Percentiles rank a stretch among this genome's conserved stretches.
These are phyloP conservation scores for Bretschneidera sinensis DNA, from an alignment of 345 rosid species.

Conservation along the genomic window DNA sequence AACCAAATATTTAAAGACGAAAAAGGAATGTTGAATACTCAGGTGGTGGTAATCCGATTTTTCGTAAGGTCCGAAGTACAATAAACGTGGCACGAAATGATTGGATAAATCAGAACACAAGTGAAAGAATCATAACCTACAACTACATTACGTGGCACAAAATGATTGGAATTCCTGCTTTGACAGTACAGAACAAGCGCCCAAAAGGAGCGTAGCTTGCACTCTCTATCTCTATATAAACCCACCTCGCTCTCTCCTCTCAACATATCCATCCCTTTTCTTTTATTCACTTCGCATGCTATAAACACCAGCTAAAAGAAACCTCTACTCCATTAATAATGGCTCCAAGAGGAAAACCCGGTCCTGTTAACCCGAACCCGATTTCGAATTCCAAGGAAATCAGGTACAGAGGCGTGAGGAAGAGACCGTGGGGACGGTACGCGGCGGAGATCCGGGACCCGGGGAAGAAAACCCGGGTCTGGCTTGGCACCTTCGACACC, in stretches of 20 bases:
- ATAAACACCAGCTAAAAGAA: no score
- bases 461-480: constrained; percentile 81
- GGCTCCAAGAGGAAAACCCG: constrained; percentile 48
- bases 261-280: constrained; percentile 1
- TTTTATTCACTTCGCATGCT: no score
- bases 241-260: constrained; percentile 8
- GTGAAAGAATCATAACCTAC: no score
- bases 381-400: constrained; percentile 38
- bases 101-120: background rate
- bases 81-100: background rate
- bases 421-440: constrained; percentile 94
- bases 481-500: constrained; percentile 92
- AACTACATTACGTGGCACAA: no score
- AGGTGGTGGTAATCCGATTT: no score
- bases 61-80: no score
- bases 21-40: no score
- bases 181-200: constrained; percentile 48
- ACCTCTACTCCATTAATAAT: no score
- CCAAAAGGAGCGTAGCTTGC: constrained; percentile 51
- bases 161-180: constrained; percentile 33
- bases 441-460: constrained; percentile 99
- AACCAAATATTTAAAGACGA: no score
- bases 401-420: constrained; percentile 83
- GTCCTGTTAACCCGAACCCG: constrained; percentile 16
- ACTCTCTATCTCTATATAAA: constrained; percentile 26